phyloP scores from a whole-genome alignment of 2,329 filamentous ascomycete species.

The Colletotrichum plurivorum region DNA sequence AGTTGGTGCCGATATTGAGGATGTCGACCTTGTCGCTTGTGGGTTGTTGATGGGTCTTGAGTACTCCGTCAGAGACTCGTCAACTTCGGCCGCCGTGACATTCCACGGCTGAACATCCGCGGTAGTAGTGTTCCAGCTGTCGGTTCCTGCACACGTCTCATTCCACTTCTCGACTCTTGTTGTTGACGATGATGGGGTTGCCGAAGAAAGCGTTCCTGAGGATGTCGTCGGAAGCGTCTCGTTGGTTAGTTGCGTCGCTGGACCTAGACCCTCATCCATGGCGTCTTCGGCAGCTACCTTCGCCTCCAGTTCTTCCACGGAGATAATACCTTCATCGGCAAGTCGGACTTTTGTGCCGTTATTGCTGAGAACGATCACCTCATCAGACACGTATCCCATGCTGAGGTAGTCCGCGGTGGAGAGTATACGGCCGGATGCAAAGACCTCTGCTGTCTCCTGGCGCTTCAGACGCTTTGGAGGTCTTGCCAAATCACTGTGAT shows the following conservation, averaged over 20 bases:
- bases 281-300: not conserved
- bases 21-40: conserved; percentile 1
- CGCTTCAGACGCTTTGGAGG: too few species aligned
- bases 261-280: not conserved
- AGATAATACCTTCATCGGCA: not conserved
- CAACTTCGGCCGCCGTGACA: not conserved
- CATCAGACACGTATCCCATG: not conserved
- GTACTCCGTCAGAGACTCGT: conserved; percentile 1
- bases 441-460: not conserved
- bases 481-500: too few species aligned
- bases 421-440: not conserved
- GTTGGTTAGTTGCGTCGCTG: not conserved
- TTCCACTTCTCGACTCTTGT: conserved; percentile 1
- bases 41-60: not conserved
- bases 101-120: not conserved
- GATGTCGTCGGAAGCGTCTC: not conserved
- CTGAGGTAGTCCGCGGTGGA: not conserved
- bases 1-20: not conserved
- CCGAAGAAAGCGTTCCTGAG: not conserved
- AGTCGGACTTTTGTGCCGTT: not conserved
- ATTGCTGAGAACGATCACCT: not conserved
- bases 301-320: not conserved
- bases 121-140: not conserved
- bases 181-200: not conserved
- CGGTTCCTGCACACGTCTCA: not conserved